Evolutionary conservation across 2,329 filamentous ascomycete genomes (phyloP).

Genomic region (Decorospora gaudefroyi): DNA sequence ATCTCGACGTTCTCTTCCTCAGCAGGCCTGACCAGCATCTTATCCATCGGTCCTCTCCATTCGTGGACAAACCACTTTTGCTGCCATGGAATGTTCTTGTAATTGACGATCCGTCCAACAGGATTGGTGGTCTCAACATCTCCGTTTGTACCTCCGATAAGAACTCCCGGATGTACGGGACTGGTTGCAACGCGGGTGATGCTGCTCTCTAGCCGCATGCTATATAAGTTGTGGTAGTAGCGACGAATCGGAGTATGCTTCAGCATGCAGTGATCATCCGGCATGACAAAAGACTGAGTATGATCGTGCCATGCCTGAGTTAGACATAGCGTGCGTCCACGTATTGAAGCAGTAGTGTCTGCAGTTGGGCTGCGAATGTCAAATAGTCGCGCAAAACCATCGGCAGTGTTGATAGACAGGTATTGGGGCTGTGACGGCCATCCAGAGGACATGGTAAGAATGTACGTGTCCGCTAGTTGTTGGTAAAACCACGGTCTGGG

Average conservation of each 20-base stretch:
- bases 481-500: constrained; percentile 52
- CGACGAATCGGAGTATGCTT: constrained; percentile 57
- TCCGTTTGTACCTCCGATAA: constrained; percentile 59
- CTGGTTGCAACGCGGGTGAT: constrained; percentile 54
- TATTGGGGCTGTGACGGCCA: constrained; percentile 60
- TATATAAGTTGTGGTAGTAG: constrained; percentile 55
- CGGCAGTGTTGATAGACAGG: constrained; percentile 58
- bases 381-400: constrained; percentile 60
- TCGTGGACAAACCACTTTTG: constrained; percentile 64
- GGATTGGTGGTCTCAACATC: constrained; percentile 58
- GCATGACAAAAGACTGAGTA: constrained; percentile 58
- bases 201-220: constrained; percentile 45
- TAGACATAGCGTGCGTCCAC: constrained; percentile 56
- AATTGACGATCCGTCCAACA: constrained; percentile 55
- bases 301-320: constrained; percentile 61
- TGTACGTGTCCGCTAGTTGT: constrained; percentile 53
- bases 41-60: constrained; percentile 50
- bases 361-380: constrained; percentile 56
- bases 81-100: constrained; percentile 57
- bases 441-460: constrained; percentile 54
- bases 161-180: constrained; percentile 59
- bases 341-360: constrained; percentile 53
- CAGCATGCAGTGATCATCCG: constrained; percentile 60
- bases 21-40: constrained; percentile 10
- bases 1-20: constrained; percentile 2